A percentile compares a stretch with the other conserved stretches of the same genome.
These are phyloP conservation scores for Sporothrix pallida DNA, from an alignment of 2,329 filamentous ascomycete genomes.

Conservation along the genomic window DNA sequence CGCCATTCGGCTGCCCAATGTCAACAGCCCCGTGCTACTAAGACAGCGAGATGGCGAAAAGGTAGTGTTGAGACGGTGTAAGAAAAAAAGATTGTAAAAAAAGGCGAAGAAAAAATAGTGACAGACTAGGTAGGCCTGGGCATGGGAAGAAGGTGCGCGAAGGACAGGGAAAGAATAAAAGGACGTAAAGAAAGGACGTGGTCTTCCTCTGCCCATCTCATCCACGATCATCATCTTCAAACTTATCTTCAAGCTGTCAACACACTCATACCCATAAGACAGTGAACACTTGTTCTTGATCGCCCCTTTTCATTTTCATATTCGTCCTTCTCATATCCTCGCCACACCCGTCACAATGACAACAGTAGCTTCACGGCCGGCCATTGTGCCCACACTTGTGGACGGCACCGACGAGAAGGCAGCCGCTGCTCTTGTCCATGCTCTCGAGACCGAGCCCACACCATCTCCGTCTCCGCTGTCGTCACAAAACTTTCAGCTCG, in stretches of 20 bases:
- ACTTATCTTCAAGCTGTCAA: neutral
- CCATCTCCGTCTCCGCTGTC: neutral
- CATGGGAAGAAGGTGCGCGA: neutral
- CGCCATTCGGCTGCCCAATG: constrained; percentile 35
- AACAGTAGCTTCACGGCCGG: neutral
- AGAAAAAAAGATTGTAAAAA: neutral
- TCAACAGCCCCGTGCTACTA: constrained; percentile 34
- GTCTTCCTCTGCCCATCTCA: neutral
- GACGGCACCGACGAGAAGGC: neutral
- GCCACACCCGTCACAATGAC: neutral
- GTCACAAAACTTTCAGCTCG: neutral
- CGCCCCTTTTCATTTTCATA: neutral
- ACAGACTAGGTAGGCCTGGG: neutral
- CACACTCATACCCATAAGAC: neutral
- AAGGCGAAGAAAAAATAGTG: neutral
- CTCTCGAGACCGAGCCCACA: neutral
- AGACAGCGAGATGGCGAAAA: constrained; percentile 29
- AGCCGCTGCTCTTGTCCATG: neutral
- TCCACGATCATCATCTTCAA: neutral
- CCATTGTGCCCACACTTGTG: constrained; percentile 18
- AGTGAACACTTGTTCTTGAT: neutral
- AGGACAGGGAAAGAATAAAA: neutral
- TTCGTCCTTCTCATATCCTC: neutral
- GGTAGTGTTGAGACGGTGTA: neutral
- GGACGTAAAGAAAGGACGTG: neutral